Evolutionary conservation across 208 protist species (phyloP).

Genomic region (Crithidia mellificae): DNA sequence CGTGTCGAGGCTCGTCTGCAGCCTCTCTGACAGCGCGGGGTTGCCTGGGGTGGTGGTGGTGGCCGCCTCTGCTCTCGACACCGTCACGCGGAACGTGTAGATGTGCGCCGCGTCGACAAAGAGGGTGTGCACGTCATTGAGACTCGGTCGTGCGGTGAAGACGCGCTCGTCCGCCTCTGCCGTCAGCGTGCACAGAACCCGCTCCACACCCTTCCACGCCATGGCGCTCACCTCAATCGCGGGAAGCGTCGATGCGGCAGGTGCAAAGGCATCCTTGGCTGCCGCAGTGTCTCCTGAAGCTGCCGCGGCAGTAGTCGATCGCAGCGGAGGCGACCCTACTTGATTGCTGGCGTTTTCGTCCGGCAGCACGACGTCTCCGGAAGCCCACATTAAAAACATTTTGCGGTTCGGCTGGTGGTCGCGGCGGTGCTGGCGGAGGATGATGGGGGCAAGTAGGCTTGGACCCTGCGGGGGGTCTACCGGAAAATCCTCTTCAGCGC

Average conservation of each 20-base stretch:
- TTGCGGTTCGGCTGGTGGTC: conserved; percentile 62
- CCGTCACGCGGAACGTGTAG: conserved; percentile 61
- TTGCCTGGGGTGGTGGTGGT: not conserved
- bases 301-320: not conserved
- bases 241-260: not conserved
- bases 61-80: conserved; percentile 11
- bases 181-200: conserved; percentile 77
- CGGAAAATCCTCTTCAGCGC: conserved; percentile 53
- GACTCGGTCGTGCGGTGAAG: conserved; percentile 65
- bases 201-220: conserved; percentile 59
- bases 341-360: no score
- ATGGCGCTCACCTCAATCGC: conserved; percentile 19
- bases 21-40: not conserved
- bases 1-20: not conserved
- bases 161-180: conserved; percentile 49
- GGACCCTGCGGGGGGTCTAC: conserved; percentile 62
- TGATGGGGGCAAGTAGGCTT: conserved; percentile 54
- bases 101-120: conserved; percentile 73
- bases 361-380: conserved; percentile 34
- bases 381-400: conserved; percentile 80
- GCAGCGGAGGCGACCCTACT: not conserved
- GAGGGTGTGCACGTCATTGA: conserved; percentile 70
- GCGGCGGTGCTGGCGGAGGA: conserved; percentile 65
- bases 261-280: no score
- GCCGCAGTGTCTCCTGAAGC: not conserved